These are phyloP conservation scores for Solanum megistacrolobum DNA, from an alignment of 257 asterid genomes.

Conservation along the genomic window DNA sequence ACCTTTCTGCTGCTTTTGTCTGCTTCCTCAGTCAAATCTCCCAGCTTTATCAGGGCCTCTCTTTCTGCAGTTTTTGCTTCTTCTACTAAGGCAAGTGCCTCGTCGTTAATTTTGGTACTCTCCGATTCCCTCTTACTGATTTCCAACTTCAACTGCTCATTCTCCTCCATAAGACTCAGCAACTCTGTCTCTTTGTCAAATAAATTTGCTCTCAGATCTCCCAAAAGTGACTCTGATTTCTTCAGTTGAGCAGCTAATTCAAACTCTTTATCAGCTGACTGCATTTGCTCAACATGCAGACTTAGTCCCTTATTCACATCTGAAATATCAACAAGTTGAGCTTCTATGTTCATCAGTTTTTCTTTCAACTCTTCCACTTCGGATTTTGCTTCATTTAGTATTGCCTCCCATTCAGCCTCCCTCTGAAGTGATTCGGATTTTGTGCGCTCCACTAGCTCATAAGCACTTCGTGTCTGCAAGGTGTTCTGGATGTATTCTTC, in stretches of 20 bases:
- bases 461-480: constrained; percentile 51
- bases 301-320: constrained; percentile 13
- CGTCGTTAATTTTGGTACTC: constrained; percentile 21
- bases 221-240: constrained; percentile 25
- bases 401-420: constrained; percentile 52
- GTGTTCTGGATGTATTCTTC: constrained; percentile 55
- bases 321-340: constrained; percentile 8
- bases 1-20: constrained; percentile 52
- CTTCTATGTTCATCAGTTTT: constrained; percentile 29
- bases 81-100: constrained; percentile 36
- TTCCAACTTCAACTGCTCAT: constrained; percentile 51
- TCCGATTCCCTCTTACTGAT: constrained; percentile 34
- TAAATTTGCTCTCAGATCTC: constrained; percentile 31
- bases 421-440: constrained; percentile 30
- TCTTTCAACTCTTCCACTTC: constrained; percentile 42
- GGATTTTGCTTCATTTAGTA: constrained; percentile 20
- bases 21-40: constrained; percentile 54
- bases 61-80: constrained; percentile 49
- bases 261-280: constrained; percentile 13
- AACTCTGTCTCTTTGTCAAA: constrained; percentile 40
- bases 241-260: constrained; percentile 19
- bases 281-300: constrained; percentile 9
- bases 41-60: constrained; percentile 60
- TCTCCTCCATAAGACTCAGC: constrained; percentile 40
- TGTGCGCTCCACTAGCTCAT: constrained; percentile 48